Evolutionary conservation across 164 flowering plant genomes (phyloP).

Genomic region (Nymphaea colorata): DNA sequence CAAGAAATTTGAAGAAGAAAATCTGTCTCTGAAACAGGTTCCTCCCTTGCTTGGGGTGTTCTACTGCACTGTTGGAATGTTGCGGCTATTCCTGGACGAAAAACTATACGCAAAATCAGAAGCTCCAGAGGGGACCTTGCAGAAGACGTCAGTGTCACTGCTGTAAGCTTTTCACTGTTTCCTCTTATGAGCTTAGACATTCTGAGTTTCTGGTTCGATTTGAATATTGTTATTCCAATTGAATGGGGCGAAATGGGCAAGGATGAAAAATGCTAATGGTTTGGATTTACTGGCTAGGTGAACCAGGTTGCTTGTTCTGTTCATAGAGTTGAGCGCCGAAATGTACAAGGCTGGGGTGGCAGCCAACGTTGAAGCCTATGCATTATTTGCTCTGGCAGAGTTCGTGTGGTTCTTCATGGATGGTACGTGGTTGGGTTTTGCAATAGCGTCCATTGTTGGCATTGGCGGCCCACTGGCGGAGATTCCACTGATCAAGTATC

Average conservation of each 20-base stretch:
- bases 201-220: neutral
- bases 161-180: conserved; percentile 26
- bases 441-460: conserved; percentile 64
- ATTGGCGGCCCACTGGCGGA: conserved; percentile 76
- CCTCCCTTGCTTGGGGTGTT: conserved; percentile 78
- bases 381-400: conserved; percentile 68
- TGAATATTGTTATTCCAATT: neutral
- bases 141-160: conserved; percentile 39
- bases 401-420: conserved; percentile 55
- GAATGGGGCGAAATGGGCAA: neutral
- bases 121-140: conserved; percentile 26
- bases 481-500: conserved; percentile 69
- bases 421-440: conserved; percentile 57
- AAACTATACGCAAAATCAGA: conserved; percentile 18
- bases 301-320: conserved; percentile 46
- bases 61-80: conserved; percentile 65
- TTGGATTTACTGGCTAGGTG: neutral
- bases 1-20: neutral
- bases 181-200: neutral
- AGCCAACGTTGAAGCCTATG: conserved; percentile 63
- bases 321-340: conserved; percentile 76
- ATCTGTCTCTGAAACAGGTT: conserved; percentile 29
- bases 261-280: neutral
- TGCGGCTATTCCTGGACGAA: conserved; percentile 64
- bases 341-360: conserved; percentile 75